A percentile compares a stretch with the other conserved stretches of the same genome.
These are phyloP conservation scores for Tremella fuciformis DNA, from an alignment of 768 basidiomycete species.

Conservation along the genomic window DNA sequence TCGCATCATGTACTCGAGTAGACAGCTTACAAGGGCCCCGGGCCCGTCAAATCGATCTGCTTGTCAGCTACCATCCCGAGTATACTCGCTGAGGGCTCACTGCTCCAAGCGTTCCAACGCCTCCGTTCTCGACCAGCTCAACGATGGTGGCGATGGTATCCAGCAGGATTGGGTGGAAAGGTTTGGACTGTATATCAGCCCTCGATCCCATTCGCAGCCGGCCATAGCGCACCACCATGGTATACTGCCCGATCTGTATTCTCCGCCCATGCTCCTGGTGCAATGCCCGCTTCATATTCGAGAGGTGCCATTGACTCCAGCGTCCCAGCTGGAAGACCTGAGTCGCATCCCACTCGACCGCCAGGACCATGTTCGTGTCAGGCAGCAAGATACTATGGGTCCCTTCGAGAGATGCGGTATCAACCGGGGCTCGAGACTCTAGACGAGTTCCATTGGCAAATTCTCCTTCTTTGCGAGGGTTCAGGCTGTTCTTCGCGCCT, in stretches of 20 bases:
- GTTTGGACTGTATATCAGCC: slow-evolving; percentile 21
- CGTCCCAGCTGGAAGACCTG: slow-evolving; percentile 13
- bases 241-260: slow-evolving; percentile 22
- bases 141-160: slow-evolving; percentile 23
- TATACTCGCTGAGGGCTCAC: slow-evolving; percentile 7
- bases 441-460: background rate
- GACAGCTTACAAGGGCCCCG: slow-evolving; percentile 31
- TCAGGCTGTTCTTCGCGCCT: background rate
- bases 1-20: background rate
- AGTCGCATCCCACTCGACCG: slow-evolving; percentile 28
- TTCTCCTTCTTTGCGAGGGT: background rate
- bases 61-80: background rate
- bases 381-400: slow-evolving; percentile 16
- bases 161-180: slow-evolving; percentile 25
- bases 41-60: slow-evolving; percentile 29
- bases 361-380: slow-evolving; percentile 22
- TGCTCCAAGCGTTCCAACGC: slow-evolving; percentile 11
- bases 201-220: background rate
- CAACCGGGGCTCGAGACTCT: background rate
- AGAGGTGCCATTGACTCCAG: slow-evolving; percentile 16
- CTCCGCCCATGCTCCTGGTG: background rate
- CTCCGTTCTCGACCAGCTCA: slow-evolving; percentile 10
- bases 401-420: background rate
- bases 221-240: slow-evolving; percentile 11
- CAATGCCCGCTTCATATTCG: slow-evolving; percentile 7